Evolutionary conservation across 176 grass and related monocot genomes (phyloP).

Genomic region (Zea mays): DNA sequence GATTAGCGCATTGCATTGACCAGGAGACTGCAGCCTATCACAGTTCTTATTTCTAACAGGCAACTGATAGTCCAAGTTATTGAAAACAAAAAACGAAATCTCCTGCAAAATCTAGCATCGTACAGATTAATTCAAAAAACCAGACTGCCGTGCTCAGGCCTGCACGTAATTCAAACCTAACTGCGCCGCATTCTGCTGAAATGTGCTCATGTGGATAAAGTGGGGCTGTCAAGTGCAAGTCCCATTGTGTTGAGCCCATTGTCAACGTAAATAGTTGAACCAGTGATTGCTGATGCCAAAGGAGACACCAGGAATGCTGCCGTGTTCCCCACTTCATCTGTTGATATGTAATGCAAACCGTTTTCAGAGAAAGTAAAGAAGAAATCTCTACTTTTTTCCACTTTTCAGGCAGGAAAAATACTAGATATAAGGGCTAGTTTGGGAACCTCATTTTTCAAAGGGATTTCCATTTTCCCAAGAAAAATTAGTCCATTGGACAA

Average conservation of each 20-base stretch:
- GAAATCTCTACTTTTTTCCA: too few species aligned
- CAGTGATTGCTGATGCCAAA: conserved; percentile 88
- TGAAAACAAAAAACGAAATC: not conserved
- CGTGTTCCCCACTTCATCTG: conserved; percentile 88
- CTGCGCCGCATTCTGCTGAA: not conserved
- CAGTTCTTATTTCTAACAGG: not conserved
- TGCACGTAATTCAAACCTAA: not conserved
- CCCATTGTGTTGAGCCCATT: conserved; percentile 92
- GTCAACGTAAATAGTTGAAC: conserved; percentile 84
- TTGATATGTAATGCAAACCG: not conserved
- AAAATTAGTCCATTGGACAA: too few species aligned
- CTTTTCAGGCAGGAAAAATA: too few species aligned
- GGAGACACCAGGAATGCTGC: conserved; percentile 93
- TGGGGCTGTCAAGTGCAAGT: conserved; percentile 74
- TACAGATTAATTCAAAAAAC: not conserved
- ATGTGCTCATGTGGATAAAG: conserved; percentile 36
- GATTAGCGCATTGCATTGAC: not conserved
- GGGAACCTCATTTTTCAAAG: too few species aligned
- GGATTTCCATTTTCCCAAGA: too few species aligned
- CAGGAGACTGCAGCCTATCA: not conserved
- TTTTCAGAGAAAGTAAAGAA: too few species aligned
- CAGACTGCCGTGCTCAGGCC: not conserved
- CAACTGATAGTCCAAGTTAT: not conserved
- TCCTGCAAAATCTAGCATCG: conserved; percentile 1
- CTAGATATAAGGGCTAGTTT: too few species aligned